These are phyloP conservation scores for Euphrasia arctica DNA, from an alignment of 305 asterid genomes.

Conservation along the genomic window DNA sequence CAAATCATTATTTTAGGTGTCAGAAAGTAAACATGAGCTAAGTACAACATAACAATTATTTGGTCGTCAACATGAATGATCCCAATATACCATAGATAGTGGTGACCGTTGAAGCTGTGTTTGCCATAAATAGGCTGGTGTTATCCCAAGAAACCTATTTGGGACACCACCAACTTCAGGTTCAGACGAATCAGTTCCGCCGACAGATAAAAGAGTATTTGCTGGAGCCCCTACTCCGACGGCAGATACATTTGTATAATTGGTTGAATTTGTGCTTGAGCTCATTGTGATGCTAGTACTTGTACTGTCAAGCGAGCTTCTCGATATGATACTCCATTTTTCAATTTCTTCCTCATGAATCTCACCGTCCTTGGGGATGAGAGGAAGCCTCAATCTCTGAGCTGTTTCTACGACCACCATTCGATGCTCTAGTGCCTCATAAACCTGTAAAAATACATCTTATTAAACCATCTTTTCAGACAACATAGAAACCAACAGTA, in stretches of 20 bases:
- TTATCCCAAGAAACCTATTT: constrained; percentile 88
- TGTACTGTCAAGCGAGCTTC: constrained; percentile 86
- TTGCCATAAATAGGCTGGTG: constrained; percentile 86
- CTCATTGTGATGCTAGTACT: constrained; percentile 65
- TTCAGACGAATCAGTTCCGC: constrained; percentile 65
- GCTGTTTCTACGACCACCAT: constrained; percentile 95
- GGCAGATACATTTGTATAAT: constrained; percentile 50
- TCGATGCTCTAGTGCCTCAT: constrained; percentile 90
- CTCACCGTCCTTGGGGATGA: constrained; percentile 88
- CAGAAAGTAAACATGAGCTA: constrained; percentile 10
- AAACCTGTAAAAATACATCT: constrained; percentile 52
- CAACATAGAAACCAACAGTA: constrained; percentile 12
- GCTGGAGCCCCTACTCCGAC: constrained; percentile 43
- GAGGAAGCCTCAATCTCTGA: constrained; percentile 93
- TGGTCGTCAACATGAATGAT: constrained; percentile 14
- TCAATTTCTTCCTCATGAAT: constrained; percentile 89
- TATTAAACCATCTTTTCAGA: constrained; percentile 12
- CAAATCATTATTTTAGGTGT: constrained; percentile 10
- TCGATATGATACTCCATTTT: constrained; percentile 70
- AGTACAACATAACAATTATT: constrained; percentile 17
- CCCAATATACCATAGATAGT: constrained; percentile 57
- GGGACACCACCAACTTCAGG: constrained; percentile 97
- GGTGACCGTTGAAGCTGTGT: constrained; percentile 68
- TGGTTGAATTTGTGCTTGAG: constrained; percentile 75
- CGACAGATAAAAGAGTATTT: constrained; percentile 34